Conservation (phyloP, 345 rosid genomes). For the Euphorbia tirucalli region DNA sequence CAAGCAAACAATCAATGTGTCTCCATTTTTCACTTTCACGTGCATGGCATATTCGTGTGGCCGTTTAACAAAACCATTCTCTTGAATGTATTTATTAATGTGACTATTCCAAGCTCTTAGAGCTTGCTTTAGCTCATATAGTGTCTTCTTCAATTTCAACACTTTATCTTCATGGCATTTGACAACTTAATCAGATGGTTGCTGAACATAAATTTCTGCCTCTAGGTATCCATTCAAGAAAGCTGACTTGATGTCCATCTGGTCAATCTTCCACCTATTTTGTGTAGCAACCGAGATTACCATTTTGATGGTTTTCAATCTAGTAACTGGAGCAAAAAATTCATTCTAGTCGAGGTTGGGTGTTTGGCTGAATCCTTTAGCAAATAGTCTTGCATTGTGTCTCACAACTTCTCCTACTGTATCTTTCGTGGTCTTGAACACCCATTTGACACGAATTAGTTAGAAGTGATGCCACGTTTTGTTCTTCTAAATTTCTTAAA, state of each 20-base stretch:
- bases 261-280: not conserved
- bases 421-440: not conserved
- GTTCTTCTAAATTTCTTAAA: not conserved
- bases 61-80: too few relatives aligned
- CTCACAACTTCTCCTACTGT: not conserved
- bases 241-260: not conserved
- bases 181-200: not conserved
- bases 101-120: too few relatives aligned
- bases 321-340: not conserved
- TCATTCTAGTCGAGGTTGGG: not conserved
- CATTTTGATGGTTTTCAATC: not conserved
- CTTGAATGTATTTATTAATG: too few relatives aligned
- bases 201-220: not conserved
- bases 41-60: too few relatives aligned
- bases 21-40: too few relatives aligned
- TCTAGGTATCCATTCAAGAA: not conserved
- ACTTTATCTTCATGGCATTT: not conserved
- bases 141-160: not conserved
- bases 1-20: too few relatives aligned
- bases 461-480: not conserved
- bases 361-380: not conserved
- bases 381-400: not conserved
- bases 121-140: not conserved
- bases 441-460: not conserved
- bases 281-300: not conserved